Percentiles rank a stretch among this genome's conserved stretches.
phyloP scores from a whole-genome alignment of 2,329 filamentous ascomycete genomes.

The Emericellopsis atlantica region DNA sequence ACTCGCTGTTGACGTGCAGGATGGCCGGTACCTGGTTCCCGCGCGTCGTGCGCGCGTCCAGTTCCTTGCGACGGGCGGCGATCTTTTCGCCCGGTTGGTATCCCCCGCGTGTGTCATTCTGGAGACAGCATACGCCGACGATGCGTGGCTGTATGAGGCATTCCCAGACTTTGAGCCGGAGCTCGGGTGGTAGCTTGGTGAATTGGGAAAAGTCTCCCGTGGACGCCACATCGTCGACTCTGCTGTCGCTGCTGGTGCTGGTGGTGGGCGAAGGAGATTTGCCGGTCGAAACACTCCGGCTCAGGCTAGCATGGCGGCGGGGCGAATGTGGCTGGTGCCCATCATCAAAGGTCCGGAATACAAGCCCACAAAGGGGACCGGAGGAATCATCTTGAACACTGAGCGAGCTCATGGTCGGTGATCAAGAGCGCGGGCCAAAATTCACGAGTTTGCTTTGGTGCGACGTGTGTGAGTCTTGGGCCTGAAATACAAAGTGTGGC shows the following conservation, averaged over 20 bases:
- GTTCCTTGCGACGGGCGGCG: slow-evolving; percentile 12
- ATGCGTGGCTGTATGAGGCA: slow-evolving; percentile 30
- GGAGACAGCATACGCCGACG: slow-evolving; percentile 27
- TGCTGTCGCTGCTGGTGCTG: not conserved
- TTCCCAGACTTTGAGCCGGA: slow-evolving; percentile 35
- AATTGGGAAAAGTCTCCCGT: slow-evolving; percentile 21
- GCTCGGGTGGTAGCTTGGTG: slow-evolving; percentile 27
- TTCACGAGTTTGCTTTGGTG: too few relatives aligned
- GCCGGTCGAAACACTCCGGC: too few relatives aligned
- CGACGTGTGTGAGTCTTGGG: too few relatives aligned
- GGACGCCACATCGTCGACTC: not conserved
- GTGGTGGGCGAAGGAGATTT: too few relatives aligned
- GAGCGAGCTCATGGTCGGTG: too few relatives aligned
- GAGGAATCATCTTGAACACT: slow-evolving; percentile 9
- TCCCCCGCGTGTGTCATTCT: slow-evolving; percentile 9
- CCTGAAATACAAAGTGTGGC: too few relatives aligned
- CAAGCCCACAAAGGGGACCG: slow-evolving; percentile 26
- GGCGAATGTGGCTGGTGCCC: slow-evolving; percentile 9
- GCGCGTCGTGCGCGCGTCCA: slow-evolving; percentile 10
- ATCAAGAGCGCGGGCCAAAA: too few relatives aligned
- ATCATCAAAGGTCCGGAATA: slow-evolving; percentile 31
- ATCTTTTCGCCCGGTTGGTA: slow-evolving; percentile 5
- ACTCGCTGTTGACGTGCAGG: slow-evolving; percentile 29
- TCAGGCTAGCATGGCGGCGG: not conserved
- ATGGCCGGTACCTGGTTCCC: slow-evolving; percentile 23